Evolutionary conservation across 306 rosid species (phyloP).

Genomic region (Lathyrus oleraceus): DNA sequence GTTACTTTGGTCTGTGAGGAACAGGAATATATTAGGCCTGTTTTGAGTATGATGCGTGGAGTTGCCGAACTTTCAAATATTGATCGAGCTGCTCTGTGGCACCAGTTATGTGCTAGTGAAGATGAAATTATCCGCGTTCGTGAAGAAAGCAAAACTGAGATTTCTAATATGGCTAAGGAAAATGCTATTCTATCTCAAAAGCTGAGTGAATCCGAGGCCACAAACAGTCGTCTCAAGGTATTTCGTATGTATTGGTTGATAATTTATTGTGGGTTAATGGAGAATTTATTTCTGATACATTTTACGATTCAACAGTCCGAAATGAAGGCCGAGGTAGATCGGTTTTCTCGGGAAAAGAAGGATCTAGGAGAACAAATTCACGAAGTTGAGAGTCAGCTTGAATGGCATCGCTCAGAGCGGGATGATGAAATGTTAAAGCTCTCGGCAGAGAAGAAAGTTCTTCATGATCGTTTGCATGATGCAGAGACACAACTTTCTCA

Average conservation of each 20-base stretch:
- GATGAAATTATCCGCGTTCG: constrained; percentile 76
- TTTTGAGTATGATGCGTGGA: constrained; percentile 91
- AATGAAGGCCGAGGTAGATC: constrained; percentile 83
- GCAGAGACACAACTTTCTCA: constrained; percentile 85
- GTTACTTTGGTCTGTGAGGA: constrained; percentile 84
- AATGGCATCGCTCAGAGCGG: constrained; percentile 95
- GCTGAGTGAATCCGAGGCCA: constrained; percentile 79
- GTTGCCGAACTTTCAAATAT: constrained; percentile 91
- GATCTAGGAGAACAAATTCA: constrained; percentile 78
- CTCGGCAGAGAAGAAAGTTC: constrained; percentile 78
- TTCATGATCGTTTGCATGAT: constrained; percentile 91
- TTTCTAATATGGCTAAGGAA: constrained; percentile 63
- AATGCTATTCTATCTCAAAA: constrained; percentile 67
- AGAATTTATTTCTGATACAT: constrained; percentile 50
- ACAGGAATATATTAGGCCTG: constrained; percentile 76
- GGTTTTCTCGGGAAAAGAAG: constrained; percentile 84
- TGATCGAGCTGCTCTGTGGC: constrained; percentile 96
- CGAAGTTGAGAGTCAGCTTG: constrained; percentile 96
- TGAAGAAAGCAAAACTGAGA: constrained; percentile 76
- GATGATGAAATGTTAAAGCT: constrained; percentile 79
- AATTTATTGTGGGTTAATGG: constrained; percentile 45
- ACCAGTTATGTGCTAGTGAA: constrained; percentile 90
- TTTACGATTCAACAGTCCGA: constrained; percentile 80
- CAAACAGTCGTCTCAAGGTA: constrained; percentile 85
- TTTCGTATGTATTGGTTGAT: constrained; percentile 53